Base-by-base conservation (phyloP, 495 filamentous ascomycete genomes). In the Physcia stellaris region DNA sequence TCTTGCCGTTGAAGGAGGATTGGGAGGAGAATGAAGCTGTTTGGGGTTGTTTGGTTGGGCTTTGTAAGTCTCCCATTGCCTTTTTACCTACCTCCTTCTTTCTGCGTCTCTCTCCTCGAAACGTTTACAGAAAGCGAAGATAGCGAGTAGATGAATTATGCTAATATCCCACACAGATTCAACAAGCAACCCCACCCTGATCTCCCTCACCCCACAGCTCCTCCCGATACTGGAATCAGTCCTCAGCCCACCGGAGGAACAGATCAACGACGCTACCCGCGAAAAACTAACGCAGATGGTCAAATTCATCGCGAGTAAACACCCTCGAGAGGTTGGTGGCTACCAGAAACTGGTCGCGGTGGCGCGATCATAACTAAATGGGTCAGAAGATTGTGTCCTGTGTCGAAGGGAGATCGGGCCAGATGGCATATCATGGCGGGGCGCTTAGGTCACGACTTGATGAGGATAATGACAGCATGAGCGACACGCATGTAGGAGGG, bases 1-100 rank as follows among this genome's bases (percentile, higher is more conserved):
- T 90, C 10, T 68, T 98, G 32, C 90, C 90, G 19, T 62, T 96
- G 49, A 86, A 81, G 62, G 87, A 94, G 49, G 90, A 98, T 57
- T 96, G 73, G 46, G 86, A 94, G 58, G 90, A 98, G 73, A 96
- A 98, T 63, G 79, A 83, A 43, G 83, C 88, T 9, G 73, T 96
- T 24, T 98, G 77, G 61, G 69, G 77, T 48, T 87, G 83, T 73
- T 73, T 98, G 51, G 77, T 83, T 54, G 73, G 80, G 56, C 67
- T 96, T 40, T 95, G 79, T 84, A 67, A 68, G 81, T 73, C 18
- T 30, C 29, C 12, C 39, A 24, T 17, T 12, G 13, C 35, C 11
- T 39, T 34, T 32, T 26, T 26, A 20, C 11, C 16, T 21, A 6
- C 32, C 38, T 23, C 7, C 38, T 4, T 26, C 36, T 31, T 22